Percentiles rank a stretch among this genome's conserved stretches.
Evolutionary conservation across 2,329 filamentous ascomycete species (phyloP).

Genomic region (Exophiala sp.): DNA sequence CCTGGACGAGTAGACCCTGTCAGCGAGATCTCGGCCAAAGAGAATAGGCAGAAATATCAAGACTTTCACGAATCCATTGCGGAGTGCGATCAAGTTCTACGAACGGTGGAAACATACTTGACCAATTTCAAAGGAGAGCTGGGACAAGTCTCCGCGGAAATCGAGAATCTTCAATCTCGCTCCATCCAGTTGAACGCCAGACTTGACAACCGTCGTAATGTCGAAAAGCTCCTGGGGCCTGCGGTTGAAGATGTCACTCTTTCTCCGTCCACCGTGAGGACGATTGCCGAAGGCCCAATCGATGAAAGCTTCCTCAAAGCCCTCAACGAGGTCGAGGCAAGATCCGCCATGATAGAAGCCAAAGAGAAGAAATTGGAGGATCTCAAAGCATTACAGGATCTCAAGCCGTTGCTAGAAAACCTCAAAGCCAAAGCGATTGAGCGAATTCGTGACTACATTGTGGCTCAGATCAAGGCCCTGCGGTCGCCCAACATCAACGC

Average conservation of each 20-base stretch:
- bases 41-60: conserved; percentile 77
- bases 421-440: conserved; percentile 76
- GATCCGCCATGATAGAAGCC: conserved; percentile 64
- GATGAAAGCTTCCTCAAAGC: conserved; percentile 84
- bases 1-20: conserved; percentile 69
- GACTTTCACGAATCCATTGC: conserved; percentile 82
- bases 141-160: conserved; percentile 85
- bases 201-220: conserved; percentile 79
- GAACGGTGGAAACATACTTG: conserved; percentile 86
- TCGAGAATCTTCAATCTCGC: conserved; percentile 83
- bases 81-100: conserved; percentile 84
- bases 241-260: conserved; percentile 89
- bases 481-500: conserved; percentile 95
- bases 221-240: conserved; percentile 81
- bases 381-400: conserved; percentile 72
- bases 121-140: conserved; percentile 91
- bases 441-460: conserved; percentile 87
- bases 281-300: conserved; percentile 80
- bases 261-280: conserved; percentile 72
- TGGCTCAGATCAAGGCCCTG: conserved; percentile 87
- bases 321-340: conserved; percentile 75
- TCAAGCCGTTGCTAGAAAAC: conserved; percentile 78
- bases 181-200: conserved; percentile 77
- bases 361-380: conserved; percentile 56
- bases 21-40: conserved; percentile 51